Conservation (phyloP, 768 basidiomycete genomes). For the Hydnomerulius pinastri region DNA sequence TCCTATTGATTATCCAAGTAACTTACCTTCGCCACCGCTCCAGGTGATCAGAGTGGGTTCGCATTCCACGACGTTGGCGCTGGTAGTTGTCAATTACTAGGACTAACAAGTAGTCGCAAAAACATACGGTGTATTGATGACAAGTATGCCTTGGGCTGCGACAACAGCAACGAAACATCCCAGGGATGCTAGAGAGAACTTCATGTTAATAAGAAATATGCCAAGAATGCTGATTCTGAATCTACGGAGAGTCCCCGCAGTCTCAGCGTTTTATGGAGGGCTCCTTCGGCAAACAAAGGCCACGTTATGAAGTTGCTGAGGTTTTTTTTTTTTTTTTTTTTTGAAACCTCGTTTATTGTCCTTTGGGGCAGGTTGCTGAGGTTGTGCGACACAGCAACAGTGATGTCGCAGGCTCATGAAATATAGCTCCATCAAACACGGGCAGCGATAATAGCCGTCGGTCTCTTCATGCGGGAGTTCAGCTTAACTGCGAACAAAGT, state of each 20-base stretch:
- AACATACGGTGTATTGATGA: conserved; percentile 67
- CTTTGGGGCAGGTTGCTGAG: background rate
- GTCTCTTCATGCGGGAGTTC: too few relatives aligned
- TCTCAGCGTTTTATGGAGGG: background rate
- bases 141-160: conserved; percentile 41
- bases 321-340: too few relatives aligned
- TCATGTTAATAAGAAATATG: background rate
- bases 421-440: background rate
- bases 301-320: background rate
- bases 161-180: conserved; percentile 41
- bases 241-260: too few relatives aligned
- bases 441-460: background rate
- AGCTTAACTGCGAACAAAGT: too few relatives aligned
- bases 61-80: conserved; percentile 49
- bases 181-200: conserved; percentile 32
- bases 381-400: background rate
- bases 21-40: conserved; percentile 52
- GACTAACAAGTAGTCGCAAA: background rate
- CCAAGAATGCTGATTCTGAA: background rate
- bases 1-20: background rate
- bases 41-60: conserved; percentile 52
- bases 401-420: background rate
- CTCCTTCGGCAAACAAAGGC: background rate
- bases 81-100: conserved; percentile 20
- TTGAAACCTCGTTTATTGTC: too few relatives aligned